A percentile compares a stretch with the other conserved stretches of the same genome.
Evolutionary conservation across 2,329 filamentous ascomycete species (phyloP).

Genomic region (Colletotrichum sp.): DNA sequence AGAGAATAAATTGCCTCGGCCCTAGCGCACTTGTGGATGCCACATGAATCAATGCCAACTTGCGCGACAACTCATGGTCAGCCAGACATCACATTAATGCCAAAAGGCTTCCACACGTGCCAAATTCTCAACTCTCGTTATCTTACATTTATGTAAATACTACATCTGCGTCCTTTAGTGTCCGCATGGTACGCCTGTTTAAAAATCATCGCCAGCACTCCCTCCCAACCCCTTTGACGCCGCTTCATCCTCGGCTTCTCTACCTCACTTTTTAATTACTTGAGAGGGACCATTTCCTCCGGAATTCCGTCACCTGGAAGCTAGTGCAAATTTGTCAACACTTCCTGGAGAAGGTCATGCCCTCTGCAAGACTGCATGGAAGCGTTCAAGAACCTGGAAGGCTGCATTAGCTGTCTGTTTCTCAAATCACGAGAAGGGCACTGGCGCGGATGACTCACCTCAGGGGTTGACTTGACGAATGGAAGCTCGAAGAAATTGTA

Average conservation of each 20-base stretch:
- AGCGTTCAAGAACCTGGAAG: constrained; percentile 20
- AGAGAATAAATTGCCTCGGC: background rate
- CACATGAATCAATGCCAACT: background rate
- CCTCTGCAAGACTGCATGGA: constrained; percentile 16
- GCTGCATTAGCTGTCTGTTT: background rate
- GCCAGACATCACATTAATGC: background rate
- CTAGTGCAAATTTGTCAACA: background rate
- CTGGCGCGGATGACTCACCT: constrained; percentile 59
- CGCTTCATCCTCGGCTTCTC: background rate
- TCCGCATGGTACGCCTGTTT: background rate
- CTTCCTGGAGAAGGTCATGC: background rate
- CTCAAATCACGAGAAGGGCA: background rate
- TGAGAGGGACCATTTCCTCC: background rate
- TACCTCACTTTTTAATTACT: background rate
- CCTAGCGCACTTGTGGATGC: background rate
- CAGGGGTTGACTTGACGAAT: constrained; percentile 88
- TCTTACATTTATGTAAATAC: constrained; percentile 13
- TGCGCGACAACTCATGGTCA: background rate
- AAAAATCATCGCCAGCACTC: background rate
- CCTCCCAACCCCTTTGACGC: background rate
- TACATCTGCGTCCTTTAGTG: background rate
- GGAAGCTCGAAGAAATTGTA: constrained; percentile 93
- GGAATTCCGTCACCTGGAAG: background rate
- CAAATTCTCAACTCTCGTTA: background rate
- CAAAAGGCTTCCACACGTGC: background rate